Evolutionary conservation across 2,329 filamentous ascomycete genomes (phyloP), one percentile per base, ranked within the genome.

Genomic region (Colletotrichum lindemuthianum): DNA sequence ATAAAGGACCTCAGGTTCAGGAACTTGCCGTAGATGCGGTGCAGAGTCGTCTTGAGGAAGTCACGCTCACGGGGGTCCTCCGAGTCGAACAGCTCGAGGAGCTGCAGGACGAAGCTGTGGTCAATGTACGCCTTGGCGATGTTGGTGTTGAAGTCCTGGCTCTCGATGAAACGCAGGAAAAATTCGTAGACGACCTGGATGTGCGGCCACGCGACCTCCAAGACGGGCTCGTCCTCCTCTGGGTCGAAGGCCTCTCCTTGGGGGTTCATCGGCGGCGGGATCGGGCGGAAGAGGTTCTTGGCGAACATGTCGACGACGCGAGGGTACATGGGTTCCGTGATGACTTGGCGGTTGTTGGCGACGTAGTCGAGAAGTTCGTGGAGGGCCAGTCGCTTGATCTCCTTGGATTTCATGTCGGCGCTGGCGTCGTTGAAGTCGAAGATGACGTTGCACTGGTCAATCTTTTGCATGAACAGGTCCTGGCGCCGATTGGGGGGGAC

Each of bases 131-230:
- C 92, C 82, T 99, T 99, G 70, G 96, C 96, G 73, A 97, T 97
- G 79, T 99, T 99, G 70, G 96, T 99, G 83, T 98, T 99, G 86
- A 99, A 99, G 78, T 99, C 96, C 77, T 97, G 96, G 79, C 96
- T 98, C 79, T 99, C 96, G 71, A 99, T 99, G 80, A 99, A 99
- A 65, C 96, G 88, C 67, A 99, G 84, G 84, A 99, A 99, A 84
- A 99, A 99, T 79, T 99, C 96, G 79, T 99, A 99, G 44, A 99
- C 96, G 60, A 99, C 96, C 80, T 99, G 96, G 66, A 99, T 99
- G 77, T 99, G 96, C 8, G 96, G 96, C 96, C 96, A 99, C 6
- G 96, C 96, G 40, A 99, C 96, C 81, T 99, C 96, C 63, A 99
- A 84, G 39, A 99, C 96, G 1, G 96, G 96, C 76, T 99, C 96